Conservation (phyloP, 1,284 basidiomycete species). For the Anthracocystis panici-leucophaei region DNA sequence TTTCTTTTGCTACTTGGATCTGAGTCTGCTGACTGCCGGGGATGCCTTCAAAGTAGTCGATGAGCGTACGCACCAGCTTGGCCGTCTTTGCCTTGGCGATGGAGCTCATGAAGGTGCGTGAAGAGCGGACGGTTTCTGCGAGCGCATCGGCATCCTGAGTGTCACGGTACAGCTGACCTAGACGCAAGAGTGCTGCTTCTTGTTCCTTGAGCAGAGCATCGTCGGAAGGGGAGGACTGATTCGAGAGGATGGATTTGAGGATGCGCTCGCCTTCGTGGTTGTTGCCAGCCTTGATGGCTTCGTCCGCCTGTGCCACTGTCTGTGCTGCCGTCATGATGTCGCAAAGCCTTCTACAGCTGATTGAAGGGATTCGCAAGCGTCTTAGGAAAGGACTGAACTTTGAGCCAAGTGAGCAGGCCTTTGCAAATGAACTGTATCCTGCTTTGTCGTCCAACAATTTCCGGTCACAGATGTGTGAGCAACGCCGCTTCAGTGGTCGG, state of each 20-base stretch:
- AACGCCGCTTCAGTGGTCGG: no score
- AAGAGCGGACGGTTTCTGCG: slow-evolving; percentile 86
- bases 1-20: slow-evolving; percentile 86
- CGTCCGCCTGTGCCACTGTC: slow-evolving; percentile 62
- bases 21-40: slow-evolving; percentile 83
- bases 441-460: no score
- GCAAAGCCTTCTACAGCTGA: neutral
- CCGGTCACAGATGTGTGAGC: no score
- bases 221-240: slow-evolving; percentile 63
- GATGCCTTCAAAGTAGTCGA: slow-evolving; percentile 86
- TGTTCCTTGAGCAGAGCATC: slow-evolving; percentile 81
- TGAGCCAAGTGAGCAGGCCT: neutral
- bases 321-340: slow-evolving; percentile 39
- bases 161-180: slow-evolving; percentile 89
- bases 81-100: slow-evolving; percentile 99
- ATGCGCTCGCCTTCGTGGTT: slow-evolving; percentile 57
- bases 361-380: no score
- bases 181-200: slow-evolving; percentile 85
- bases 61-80: slow-evolving; percentile 86
- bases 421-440: no score
- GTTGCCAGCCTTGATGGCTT: slow-evolving; percentile 60
- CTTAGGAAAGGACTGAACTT: neutral
- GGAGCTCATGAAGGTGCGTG: slow-evolving; percentile 89
- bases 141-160: slow-evolving; percentile 85
- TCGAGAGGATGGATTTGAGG: slow-evolving; percentile 60